Conservation (phyloP, 139 green algal species). For the Diplosphaera chodatii region DNA sequence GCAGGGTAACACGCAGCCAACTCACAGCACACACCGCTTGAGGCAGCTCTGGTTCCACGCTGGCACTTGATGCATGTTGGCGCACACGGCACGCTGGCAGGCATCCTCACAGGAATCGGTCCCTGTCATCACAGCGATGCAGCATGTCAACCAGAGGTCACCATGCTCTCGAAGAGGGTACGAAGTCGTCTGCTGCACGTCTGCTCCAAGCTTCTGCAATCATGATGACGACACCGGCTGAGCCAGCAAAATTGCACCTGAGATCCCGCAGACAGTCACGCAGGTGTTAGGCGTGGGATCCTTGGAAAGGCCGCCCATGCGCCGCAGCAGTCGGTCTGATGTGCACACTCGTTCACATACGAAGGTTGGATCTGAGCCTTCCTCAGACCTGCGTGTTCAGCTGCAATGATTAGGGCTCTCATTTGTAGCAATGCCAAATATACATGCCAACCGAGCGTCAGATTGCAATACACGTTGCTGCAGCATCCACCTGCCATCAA, state of each 20-base stretch:
- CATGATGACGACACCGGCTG: too few species aligned
- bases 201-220: too few species aligned
- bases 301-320: conserved; percentile 75
- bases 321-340: conserved; percentile 67
- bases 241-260: conserved; percentile 30
- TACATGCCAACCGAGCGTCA: too few species aligned
- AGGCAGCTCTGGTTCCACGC: conserved; percentile 91
- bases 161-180: too few species aligned
- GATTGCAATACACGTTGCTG: neutral
- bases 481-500: neutral
- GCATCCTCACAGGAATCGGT: conserved; percentile 87
- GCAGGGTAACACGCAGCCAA: too few species aligned
- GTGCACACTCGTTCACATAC: conserved; percentile 95
- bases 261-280: conserved; percentile 90
- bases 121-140: too few species aligned
- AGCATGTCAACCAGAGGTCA: too few species aligned
- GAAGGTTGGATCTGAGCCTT: conserved; percentile 59
- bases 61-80: conserved; percentile 85
- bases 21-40: conserved; percentile 56
- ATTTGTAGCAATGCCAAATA: too few species aligned
- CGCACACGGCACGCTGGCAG: conserved; percentile 79
- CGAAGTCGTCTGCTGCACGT: too few species aligned
- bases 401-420: too few species aligned
- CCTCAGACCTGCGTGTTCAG: conserved; percentile 22
- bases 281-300: conserved; percentile 81